Evolutionary conservation across 1,284 basidiomycete species (phyloP), one percentile per base, ranked within the genome.

Genomic region (Trichosporon sp.): DNA sequence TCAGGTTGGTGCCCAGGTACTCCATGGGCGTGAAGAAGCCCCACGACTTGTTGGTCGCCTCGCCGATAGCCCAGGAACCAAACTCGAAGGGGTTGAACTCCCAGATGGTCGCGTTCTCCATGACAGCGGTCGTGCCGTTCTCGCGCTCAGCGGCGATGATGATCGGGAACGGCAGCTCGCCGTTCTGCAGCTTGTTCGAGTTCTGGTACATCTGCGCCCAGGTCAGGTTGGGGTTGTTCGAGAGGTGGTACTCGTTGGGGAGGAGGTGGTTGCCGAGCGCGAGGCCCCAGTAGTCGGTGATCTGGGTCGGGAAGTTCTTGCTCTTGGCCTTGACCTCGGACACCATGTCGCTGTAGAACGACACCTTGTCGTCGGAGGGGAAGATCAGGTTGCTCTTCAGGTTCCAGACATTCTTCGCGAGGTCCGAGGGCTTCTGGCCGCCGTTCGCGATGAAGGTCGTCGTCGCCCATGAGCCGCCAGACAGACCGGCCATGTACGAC

Each of bases 331-430:
- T 62, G n/a, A 81, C 80, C 21, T 84, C 75, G 25, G 71, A 68
- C 27, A 82, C 67, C 63, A 84, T 65, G 69, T 72, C 67, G 47
- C 93, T 88, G 34, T 80, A 78, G 77, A 87, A 86, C 51, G 83
- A 82, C 69, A 86, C 76, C 82, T 86, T 85, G 6, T 85, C 86
- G n/a, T 91, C 89, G 76, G 88, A 92, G 0, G 93, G 92, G 83
- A 95, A 91, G 0, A 86, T 73, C 25, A 86, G 77, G 75, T 86
- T 85, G 29, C 78, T 78, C 5, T 77, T 72, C 23, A 86, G 77
- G 70, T 86, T 78, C 83, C 84, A 85, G 15, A 81, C 78, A 64
- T 80, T 76, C 25, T 72, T 69, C 65, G 80, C 68, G 21, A 83
- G 73, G 70, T 80, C 75, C 18, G 75, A 74, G 0, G 82, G 81